Conservation (phyloP, 1,284 basidiomycete genomes). For the Lignosus rhinocerotis region DNA sequence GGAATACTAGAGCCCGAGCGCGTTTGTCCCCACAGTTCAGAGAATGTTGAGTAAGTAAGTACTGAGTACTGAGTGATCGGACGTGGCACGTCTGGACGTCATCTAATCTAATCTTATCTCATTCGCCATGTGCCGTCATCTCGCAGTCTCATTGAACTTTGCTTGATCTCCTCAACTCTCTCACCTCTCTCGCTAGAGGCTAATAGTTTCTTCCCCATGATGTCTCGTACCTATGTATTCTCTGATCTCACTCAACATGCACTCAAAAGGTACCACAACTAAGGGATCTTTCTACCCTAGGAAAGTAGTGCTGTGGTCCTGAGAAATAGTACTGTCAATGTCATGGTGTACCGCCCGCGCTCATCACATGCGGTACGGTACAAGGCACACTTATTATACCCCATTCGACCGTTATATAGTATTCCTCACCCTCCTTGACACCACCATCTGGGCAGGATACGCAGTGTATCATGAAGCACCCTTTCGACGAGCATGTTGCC, state of each 20-base stretch:
- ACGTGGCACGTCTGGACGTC: slow-evolving; percentile 14
- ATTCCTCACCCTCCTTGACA: not conserved
- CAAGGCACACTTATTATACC: not conserved
- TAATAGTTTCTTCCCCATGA: too few relatives aligned
- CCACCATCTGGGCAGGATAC: not conserved
- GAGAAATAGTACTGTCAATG: slow-evolving; percentile 1
- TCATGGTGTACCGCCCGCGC: slow-evolving; percentile 21
- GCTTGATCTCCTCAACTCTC: not conserved
- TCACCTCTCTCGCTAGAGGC: not conserved
- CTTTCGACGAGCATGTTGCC: slow-evolving; percentile 38
- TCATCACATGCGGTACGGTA: slow-evolving; percentile 17
- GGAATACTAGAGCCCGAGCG: not conserved
- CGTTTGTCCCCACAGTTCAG: not conserved
- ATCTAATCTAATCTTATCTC: slow-evolving; percentile 18
- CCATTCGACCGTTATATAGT: not conserved
- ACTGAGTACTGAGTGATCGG: slow-evolving; percentile 16
- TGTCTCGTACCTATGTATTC: too few relatives aligned
- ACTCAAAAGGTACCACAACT: too few relatives aligned
- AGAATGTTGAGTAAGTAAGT: not conserved
- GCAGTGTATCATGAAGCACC: not conserved
- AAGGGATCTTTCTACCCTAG: not conserved
- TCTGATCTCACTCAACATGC: too few relatives aligned
- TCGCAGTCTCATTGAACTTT: not conserved
- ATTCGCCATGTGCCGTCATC: not conserved
- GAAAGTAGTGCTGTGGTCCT: not conserved